Conservation (phyloP, 805 yeast species). For the Torulaspora delbrueckii region DNA sequence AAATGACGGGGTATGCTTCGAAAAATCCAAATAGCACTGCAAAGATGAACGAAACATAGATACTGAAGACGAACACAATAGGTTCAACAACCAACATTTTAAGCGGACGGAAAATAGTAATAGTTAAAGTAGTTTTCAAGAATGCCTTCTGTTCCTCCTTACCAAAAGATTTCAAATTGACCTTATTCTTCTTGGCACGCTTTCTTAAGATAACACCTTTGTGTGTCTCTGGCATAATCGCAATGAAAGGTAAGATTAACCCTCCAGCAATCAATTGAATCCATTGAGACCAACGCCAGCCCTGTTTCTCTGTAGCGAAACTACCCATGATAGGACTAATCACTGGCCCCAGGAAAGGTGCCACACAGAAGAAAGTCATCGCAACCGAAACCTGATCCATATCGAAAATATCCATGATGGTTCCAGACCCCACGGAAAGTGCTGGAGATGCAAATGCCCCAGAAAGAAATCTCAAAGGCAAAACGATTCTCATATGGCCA, state of each 20-base stretch:
- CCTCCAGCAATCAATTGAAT: conserved; percentile 66
- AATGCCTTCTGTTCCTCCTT: conserved; percentile 36
- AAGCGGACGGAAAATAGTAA: conserved; percentile 57
- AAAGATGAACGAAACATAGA: conserved; percentile 69
- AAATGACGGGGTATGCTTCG: conserved; percentile 59
- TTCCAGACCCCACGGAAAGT: conserved; percentile 79
- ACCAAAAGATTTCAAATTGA: conserved; percentile 40
- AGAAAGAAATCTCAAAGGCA: conserved; percentile 67
- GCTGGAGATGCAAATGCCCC: conserved; percentile 80
- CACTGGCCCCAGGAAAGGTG: conserved; percentile 79
- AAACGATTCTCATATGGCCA: conserved; percentile 51
- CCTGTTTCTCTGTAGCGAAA: conserved; percentile 54
- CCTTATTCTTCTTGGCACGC: conserved; percentile 58
- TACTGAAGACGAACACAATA: conserved; percentile 62
- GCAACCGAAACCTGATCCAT: conserved; percentile 63
- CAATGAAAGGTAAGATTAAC: conserved; percentile 43
- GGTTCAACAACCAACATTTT: conserved; percentile 71
- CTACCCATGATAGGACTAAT: conserved; percentile 73
- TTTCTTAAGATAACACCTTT: conserved; percentile 56
- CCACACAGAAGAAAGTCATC: conserved; percentile 71
- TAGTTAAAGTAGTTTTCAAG: conserved; percentile 43
- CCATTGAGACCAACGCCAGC: conserved; percentile 72
- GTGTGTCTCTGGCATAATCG: conserved; percentile 62
- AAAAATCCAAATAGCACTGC: conserved; percentile 77
- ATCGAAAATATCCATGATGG: conserved; percentile 72